Evolutionary conservation across 208 protist genomes (phyloP), one percentile per base, ranked within the genome.

Genomic region (Trypanosomatidae sp.): DNA sequence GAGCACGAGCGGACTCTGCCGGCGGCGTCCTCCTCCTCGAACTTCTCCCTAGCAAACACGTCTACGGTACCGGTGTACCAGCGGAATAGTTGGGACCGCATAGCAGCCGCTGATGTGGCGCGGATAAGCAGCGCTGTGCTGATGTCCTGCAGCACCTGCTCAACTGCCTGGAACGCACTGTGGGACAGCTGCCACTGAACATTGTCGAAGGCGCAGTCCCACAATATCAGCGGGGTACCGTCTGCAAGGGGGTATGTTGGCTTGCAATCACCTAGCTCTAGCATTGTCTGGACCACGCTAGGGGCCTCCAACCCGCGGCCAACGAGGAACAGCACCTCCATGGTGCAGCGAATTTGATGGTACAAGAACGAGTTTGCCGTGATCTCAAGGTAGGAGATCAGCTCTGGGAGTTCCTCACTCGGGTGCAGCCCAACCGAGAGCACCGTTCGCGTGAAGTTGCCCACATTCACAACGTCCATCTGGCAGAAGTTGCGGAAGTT

Each of bases 401-500:
- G 46, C 72, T 89, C 83, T 3, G 91, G 85, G 33, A 90, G 74
- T 46, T 70, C 64, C 43, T 91, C 80, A 65, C 91, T 91, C 8
- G 72, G 68, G 50, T 80, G 25, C 53, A 98, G 90, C 19, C 71
- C 77, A 5, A 88, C 83, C 47, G 65, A 43, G 12, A 84, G 66
- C 19, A 99, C 90, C n/a, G 85, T 88, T 28, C 97, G 91, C 56
- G 74, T 80, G 66, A 97, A 99, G 76, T 95, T 98, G 73, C 78
- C 88, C 12, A 98, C 95, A 67, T 97, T 95, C 44, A 97, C 87
- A 19, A 97, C 90, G 79, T 99, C 97, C 70, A 98, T 96, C 74
- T 99, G 99, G 83, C 98, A 99, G 71, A 99, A 99, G 83, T 99
- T 99, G 49, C 95, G 86, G 79, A 98, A 99, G 83, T 98, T 98